phyloP scores from a whole-genome alignment of 768 basidiomycete genomes.

The Mycena vitilis region DNA sequence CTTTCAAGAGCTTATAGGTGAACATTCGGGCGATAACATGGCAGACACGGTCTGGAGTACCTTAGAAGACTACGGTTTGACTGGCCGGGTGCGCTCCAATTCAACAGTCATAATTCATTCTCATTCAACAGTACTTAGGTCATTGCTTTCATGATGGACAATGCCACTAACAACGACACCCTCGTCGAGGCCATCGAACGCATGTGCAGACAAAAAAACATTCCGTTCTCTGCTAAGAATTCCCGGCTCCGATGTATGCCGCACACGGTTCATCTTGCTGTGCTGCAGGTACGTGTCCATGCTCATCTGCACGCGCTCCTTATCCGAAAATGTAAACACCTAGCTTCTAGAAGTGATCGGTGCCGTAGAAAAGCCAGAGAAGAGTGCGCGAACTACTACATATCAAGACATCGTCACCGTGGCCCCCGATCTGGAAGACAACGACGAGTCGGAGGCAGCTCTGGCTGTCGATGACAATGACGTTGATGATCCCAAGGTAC shows the following conservation, averaged over 20 bases:
- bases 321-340: neutral
- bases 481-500: neutral
- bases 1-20: constrained; percentile 48
- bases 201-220: constrained; percentile 24
- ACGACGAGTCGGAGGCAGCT: neutral
- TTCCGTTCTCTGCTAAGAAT: constrained; percentile 40
- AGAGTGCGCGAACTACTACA: too few relatives aligned
- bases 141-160: constrained; percentile 49
- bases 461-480: constrained; percentile 8
- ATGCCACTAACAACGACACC: constrained; percentile 52
- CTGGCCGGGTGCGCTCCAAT: constrained; percentile 30
- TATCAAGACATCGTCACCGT: neutral
- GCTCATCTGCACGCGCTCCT: neutral
- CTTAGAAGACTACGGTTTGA: constrained; percentile 40
- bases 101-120: neutral
- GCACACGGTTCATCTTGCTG: constrained; percentile 51
- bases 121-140: constrained; percentile 35
- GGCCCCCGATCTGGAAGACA: neutral
- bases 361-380: too few relatives aligned
- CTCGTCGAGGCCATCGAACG: constrained; percentile 39
- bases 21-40: constrained; percentile 51
- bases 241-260: constrained; percentile 50
- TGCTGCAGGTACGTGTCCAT: constrained; percentile 40
- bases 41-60: constrained; percentile 47
- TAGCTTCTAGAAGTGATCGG: neutral